Percentiles rank a stretch among this genome's conserved stretches.
phyloP scores from a whole-genome alignment of 805 yeast genomes.

The Candida glaebosa region DNA sequence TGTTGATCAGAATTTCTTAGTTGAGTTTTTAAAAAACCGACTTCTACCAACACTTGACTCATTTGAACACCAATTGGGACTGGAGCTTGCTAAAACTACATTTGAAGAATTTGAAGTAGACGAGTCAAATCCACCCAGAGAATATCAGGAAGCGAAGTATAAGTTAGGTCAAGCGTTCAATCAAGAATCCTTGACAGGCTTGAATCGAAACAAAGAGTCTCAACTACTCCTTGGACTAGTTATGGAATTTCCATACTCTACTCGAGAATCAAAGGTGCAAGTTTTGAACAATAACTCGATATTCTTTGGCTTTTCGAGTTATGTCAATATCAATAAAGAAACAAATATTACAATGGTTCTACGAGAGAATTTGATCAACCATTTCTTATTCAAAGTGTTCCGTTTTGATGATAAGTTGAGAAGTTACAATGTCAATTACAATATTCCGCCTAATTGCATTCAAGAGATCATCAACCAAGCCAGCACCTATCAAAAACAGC shows the following conservation, averaged over 20 bases:
- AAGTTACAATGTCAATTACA: conserved; percentile 9
- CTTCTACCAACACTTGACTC: neutral
- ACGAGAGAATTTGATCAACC: conserved; percentile 8
- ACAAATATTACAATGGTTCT: conserved; percentile 9
- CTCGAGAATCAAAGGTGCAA: neutral
- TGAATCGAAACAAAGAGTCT: conserved; percentile 26
- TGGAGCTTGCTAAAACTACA: neutral
- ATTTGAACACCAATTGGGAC: conserved; percentile 5
- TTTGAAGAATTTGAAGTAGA: neutral
- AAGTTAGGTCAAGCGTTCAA: conserved; percentile 12
- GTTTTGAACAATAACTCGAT: conserved; percentile 8
- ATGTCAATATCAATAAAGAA: conserved; percentile 5
- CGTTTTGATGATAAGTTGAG: conserved; percentile 9
- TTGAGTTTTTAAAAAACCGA: neutral
- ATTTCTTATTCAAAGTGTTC: conserved; percentile 13
- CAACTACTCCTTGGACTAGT: conserved; percentile 17
- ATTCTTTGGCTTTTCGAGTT: conserved; percentile 7
- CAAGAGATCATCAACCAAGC: conserved; percentile 21
- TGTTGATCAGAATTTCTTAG: neutral
- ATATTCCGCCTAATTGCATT: conserved; percentile 21
- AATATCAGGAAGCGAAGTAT: neutral
- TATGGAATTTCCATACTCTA: conserved; percentile 13
- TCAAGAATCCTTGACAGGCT: conserved; percentile 9
- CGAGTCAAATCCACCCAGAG: neutral
- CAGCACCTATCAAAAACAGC: conserved; percentile 17